Base-by-base conservation (phyloP, 352 stramenopile species). In the Phytopythium helicoides region DNA sequence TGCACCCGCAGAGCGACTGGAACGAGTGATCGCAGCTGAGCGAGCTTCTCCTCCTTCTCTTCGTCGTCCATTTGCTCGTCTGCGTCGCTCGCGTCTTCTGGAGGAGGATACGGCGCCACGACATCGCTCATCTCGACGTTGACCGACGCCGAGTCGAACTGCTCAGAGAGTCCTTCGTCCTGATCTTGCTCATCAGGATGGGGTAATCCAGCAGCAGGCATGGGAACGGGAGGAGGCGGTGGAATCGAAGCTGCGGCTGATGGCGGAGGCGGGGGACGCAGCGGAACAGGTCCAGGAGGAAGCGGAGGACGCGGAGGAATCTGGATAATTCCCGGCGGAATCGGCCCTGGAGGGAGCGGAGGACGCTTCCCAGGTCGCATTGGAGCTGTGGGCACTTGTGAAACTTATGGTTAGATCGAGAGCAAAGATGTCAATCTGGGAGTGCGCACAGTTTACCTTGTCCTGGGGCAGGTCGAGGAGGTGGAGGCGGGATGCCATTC, bases 1-100 rank as follows among this genome's bases (percentile, higher is more conserved):
- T 86, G 79, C 3, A 85, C 64, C 14, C 79, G 79, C n/a, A 89
- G 51, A 2, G 79, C 67, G 6, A 86, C 65, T 5, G 79, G 79
- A 8, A 90, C 62, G 14, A 90, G 71, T 28, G 79, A 82, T 0
- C 76, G 71, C 38, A 90, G 52, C 25, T 73, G 64, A 22, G 58
- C 62, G 33, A 66, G 73, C 41, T 71, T 63, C 50, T 78, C 74
- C 47, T 39, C 49, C 62, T 31, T 52, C 46, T 44, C 62, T 14
- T 76, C 54, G 16, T 73, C 59, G 12, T 73, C 60, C 16, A 68
- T 58, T 50, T 73, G 54, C 28, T 54, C 23, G 15, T 68, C 57
- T 15, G 45, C 26, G 8, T 47, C 48, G 33, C 18, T 40, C 25
- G 25, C 22, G 1, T 54, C 34, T 12, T 48, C 26, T 14, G 35